These are phyloP conservation scores for Teunomyces gatunensis DNA, from an alignment of 805 yeast genomes.

Conservation along the genomic window DNA sequence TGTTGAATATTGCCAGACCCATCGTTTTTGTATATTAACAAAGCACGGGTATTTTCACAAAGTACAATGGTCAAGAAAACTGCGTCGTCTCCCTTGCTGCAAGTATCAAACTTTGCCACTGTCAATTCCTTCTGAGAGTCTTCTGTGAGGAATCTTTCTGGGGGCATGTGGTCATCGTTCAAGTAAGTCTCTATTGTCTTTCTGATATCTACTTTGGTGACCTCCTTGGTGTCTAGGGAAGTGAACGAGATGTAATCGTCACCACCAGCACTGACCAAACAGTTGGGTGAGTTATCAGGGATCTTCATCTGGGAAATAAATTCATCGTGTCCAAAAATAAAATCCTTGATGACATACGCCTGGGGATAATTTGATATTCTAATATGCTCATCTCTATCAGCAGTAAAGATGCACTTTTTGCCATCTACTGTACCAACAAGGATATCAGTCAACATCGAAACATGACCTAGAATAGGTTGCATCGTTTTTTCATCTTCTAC, in stretches of 20 bases:
- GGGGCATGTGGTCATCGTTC: constrained; percentile 59
- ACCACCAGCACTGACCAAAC: constrained; percentile 87
- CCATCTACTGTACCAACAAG: constrained; percentile 38
- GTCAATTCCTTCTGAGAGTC: constrained; percentile 52
- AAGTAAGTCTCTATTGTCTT: constrained; percentile 40
- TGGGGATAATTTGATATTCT: constrained; percentile 79
- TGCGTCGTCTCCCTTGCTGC: constrained; percentile 13
- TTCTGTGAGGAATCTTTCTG: constrained; percentile 57
- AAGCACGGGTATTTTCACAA: constrained; percentile 50
- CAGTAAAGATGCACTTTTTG: constrained; percentile 61
- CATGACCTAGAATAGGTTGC: constrained; percentile 88
- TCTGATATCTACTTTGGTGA: constrained; percentile 50
- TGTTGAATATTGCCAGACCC: constrained; percentile 25
- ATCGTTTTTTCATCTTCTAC: constrained; percentile 38
- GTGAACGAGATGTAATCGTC: constrained; percentile 58
- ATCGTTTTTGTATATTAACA: constrained; percentile 36
- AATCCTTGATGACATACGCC: constrained; percentile 72
- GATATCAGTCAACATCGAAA: constrained; percentile 89
- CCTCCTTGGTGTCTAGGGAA: not conserved
- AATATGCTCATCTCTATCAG: constrained; percentile 96
- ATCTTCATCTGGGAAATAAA: constrained; percentile 69
- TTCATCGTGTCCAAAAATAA: constrained; percentile 83
- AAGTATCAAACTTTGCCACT: constrained; percentile 44
- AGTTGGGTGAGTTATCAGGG: constrained; percentile 48
- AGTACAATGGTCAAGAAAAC: constrained; percentile 40